Conservation (phyloP, 2,329 filamentous ascomycete species). For the Paecilomyces dactylethromorphus region DNA sequence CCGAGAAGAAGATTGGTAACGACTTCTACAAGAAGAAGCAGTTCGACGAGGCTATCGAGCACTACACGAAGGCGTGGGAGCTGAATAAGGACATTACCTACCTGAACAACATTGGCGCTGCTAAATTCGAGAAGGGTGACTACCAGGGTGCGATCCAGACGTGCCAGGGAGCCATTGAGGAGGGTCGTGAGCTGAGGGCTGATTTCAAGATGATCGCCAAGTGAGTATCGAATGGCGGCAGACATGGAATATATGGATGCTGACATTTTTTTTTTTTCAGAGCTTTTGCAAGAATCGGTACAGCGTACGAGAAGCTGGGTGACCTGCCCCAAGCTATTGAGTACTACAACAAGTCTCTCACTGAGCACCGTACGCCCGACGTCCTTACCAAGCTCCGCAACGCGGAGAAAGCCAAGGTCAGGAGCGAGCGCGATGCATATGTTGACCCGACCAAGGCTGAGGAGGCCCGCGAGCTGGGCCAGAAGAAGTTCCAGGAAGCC, state of each 20-base stretch:
- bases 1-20: constrained; percentile 89
- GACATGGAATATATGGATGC: neutral
- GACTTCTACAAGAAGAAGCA: constrained; percentile 98
- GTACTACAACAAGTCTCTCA: constrained; percentile 89
- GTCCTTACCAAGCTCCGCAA: constrained; percentile 86
- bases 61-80: constrained; percentile 95
- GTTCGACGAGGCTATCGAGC: constrained; percentile 87
- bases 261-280: constrained; percentile 22
- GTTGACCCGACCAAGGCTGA: constrained; percentile 88
- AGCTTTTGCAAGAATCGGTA: constrained; percentile 88
- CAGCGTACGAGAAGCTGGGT: constrained; percentile 85
- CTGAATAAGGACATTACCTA: constrained; percentile 94
- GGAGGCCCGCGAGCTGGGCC: constrained; percentile 88
- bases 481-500: constrained; percentile 92
- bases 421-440: constrained; percentile 70
- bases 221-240: constrained; percentile 34
- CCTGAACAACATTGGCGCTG: constrained; percentile 90
- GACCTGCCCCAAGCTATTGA: constrained; percentile 74
- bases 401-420: constrained; percentile 80
- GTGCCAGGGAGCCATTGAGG: constrained; percentile 81
- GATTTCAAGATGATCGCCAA: constrained; percentile 99
- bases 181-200: constrained; percentile 81
- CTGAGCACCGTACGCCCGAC: constrained; percentile 93
- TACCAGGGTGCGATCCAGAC: constrained; percentile 79
- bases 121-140: constrained; percentile 93